Evolutionary conservation across 345 rosid genomes (phyloP).

Genomic region (Excoecaria agallocha): DNA sequence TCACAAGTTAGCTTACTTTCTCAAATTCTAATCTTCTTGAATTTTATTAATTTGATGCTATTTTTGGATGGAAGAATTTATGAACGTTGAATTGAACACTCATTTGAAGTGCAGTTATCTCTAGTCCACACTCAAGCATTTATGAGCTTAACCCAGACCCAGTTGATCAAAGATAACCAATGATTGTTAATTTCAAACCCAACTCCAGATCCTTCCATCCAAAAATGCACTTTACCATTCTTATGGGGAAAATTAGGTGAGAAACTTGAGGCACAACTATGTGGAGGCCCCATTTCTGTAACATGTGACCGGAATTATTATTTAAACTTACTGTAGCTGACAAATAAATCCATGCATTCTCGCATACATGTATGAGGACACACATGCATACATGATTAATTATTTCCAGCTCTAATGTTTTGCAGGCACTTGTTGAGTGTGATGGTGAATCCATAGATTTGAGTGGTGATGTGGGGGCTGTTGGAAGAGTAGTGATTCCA

Average conservation of each 20-base stretch:
- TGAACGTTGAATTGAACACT: not conserved
- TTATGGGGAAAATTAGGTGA: not conserved
- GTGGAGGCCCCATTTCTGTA: not conserved
- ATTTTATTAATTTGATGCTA: not conserved
- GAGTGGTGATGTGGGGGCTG: conserved; percentile 97
- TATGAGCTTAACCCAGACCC: not conserved
- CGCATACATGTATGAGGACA: not conserved
- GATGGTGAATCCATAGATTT: conserved; percentile 94
- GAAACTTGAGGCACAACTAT: not conserved
- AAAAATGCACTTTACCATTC: not conserved
- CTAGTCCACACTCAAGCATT: not conserved
- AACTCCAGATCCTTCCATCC: not conserved
- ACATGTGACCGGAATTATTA: not conserved
- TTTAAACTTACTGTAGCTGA: not conserved
- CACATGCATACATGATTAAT: not conserved
- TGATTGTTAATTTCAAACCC: not conserved
- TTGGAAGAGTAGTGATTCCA: conserved; percentile 75
- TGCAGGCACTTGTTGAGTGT: conserved; percentile 91
- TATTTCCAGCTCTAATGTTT: conserved; percentile 21
- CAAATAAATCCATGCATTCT: not conserved
- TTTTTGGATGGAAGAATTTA: not conserved
- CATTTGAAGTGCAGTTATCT: not conserved
- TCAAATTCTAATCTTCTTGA: not conserved
- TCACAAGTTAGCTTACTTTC: not conserved
- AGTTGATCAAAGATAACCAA: not conserved